Evolutionary conservation across 164 flowering plant genomes (phyloP), one percentile per base, ranked within the genome.

Genomic region (Vitis amurensis): DNA sequence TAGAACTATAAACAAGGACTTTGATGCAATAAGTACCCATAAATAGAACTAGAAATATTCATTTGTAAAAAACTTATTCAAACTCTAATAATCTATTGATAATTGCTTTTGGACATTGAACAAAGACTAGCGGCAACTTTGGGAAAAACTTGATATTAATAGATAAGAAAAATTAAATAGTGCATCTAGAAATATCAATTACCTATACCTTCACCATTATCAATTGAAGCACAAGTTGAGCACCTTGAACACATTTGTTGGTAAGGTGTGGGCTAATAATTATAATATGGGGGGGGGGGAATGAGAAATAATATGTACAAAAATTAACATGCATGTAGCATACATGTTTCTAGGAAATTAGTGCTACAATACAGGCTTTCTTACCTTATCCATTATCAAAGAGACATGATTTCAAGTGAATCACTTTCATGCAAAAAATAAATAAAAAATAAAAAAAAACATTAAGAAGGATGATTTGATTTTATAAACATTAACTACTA

Each of bases 191-290:
- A 50, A 14, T 6, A 64, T 16, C 14, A 8, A n/a, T 13, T 30
- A n/a, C 56, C 23, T 14, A 23, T 69, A 81, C 84, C 89, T 74
- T 82, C 86, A 50, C n/a, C 64, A 8, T 73, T 82, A 67, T 70
- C 81, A 19, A 79, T 66, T 27, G 88, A 87, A 69, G 97, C 91
- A 82, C 88, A 89, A 61, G 87, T 85, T 49, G 91, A 87, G 73
- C 90, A 88, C 77, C 89, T 87, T 37, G 91, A 79, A 48, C 89
- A 88, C 30, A 71, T 72, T 80, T 92, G 92, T 64, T 92, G 91
- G 49, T 89, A 90, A 59, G 88, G 89, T 8, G 97, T 88, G 48
- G 93, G 94, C 94, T 90, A 76, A 61, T 11, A 47, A 63, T 1
- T 55, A 52, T 11, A 68, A 49, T 19, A 60, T 7, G 27, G 48